Evolutionary conservation across 371 early-diverging fungal genomes (phyloP).

Genomic region (Lichtheimia ramosa): DNA sequence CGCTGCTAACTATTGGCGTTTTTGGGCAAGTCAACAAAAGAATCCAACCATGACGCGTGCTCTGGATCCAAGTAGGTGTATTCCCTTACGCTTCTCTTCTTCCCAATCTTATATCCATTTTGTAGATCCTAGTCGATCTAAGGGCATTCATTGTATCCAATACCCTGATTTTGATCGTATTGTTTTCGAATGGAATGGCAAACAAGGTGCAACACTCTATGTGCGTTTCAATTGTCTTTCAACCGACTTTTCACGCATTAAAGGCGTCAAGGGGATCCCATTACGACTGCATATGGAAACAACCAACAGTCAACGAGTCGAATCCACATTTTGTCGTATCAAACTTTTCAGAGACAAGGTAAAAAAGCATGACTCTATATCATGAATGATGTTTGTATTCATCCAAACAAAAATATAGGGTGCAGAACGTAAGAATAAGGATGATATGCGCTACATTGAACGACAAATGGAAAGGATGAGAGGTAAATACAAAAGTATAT

Average conservation of each 20-base stretch:
- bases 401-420: slow-evolving; percentile 29
- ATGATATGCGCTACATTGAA: slow-evolving; percentile 57
- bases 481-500: slow-evolving; percentile 10
- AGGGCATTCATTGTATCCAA: slow-evolving; percentile 47
- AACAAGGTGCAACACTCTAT: slow-evolving; percentile 61
- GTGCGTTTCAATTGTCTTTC: slow-evolving; percentile 72
- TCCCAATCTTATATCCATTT: background rate
- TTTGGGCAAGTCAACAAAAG: slow-evolving; percentile 75
- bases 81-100: background rate
- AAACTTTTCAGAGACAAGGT: slow-evolving; percentile 75
- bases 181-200: slow-evolving; percentile 66
- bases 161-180: slow-evolving; percentile 65
- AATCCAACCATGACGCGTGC: slow-evolving; percentile 47
- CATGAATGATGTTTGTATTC: background rate
- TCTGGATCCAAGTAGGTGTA: slow-evolving; percentile 43
- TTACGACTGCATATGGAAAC: slow-evolving; percentile 66
- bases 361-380: slow-evolving; percentile 4
- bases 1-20: slow-evolving; percentile 73
- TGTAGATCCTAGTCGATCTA: slow-evolving; percentile 19
- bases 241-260: slow-evolving; percentile 75
- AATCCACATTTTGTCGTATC: slow-evolving; percentile 58
- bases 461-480: slow-evolving; percentile 57
- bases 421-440: slow-evolving; percentile 64
- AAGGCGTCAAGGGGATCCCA: slow-evolving; percentile 79
- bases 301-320: slow-evolving; percentile 16